Base-by-base conservation (phyloP, 805 yeast species). In the Middelhovenomyces tepae region DNA sequence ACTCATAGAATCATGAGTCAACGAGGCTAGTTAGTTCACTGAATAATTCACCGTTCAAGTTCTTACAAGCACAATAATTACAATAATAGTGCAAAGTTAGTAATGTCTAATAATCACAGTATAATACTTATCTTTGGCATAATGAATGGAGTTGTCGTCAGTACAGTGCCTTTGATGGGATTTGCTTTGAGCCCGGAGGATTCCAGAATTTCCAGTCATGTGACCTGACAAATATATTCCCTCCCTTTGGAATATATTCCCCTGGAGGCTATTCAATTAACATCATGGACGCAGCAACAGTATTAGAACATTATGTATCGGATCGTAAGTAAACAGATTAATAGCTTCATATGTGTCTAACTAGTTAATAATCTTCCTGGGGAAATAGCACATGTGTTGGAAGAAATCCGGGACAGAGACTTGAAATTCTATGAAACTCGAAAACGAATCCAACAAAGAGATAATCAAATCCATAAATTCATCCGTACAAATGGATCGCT, bases 241-340 rank as follows among this genome's bases (percentile, higher is more conserved):
- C n/a, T n/a, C n/a, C n/a, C n/a, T n/a, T n/a, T n/a, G n/a, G n/a
- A n/a, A n/a, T n/a, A n/a, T n/a, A n/a, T n/a, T n/a, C n/a, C n/a
- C n/a, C n/a, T n/a, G n/a, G n/a, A n/a, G n/a, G n/a, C n/a, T n/a
- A n/a, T n/a, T n/a, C n/a, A n/a, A n/a, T n/a, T n/a, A n/a, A n/a
- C n/a, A 46, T 32, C 9, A 84, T 84, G 94, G 97, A 87, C 59
- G 87, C 96, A 3, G 86, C 95, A n/a, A 72, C 91, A 1, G 70
- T 77, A 5, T 55, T 80, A 23, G 89, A 80, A 43, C 82, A 78
- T 46, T 76, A 78, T 38, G 71, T 78, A 4, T 57, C 61, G 20
- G 64, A 60, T 35, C 32, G 50, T 46, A 28, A 27, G 50, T 42
- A 18, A 3, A 24, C 34, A 25, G n/a, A 22, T 14, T 27, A 7